A percentile compares a stretch with the other conserved stretches of the same genome.
Conservation (phyloP, 441 rosid species). For the Syzygium malaccense region DNA sequence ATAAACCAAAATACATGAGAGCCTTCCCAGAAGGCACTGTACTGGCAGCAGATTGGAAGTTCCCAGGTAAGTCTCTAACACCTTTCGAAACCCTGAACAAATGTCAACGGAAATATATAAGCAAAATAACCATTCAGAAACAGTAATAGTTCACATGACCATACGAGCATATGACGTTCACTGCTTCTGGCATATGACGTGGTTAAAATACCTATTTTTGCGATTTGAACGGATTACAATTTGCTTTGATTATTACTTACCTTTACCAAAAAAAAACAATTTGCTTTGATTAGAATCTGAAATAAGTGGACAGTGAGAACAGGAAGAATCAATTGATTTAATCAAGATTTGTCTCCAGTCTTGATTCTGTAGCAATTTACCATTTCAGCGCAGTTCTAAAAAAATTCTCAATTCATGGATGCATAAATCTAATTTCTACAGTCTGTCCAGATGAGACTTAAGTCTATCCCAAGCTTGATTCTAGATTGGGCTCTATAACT, state of each 20-base stretch:
- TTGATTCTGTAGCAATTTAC: neutral
- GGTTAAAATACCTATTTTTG: neutral
- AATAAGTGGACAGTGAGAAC: neutral
- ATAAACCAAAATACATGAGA: slow-evolving; percentile 57
- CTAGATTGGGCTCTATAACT: neutral
- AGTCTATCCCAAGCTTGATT: neutral
- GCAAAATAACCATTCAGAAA: neutral
- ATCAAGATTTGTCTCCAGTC: neutral
- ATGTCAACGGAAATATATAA: neutral
- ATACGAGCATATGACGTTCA: neutral
- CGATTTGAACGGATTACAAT: neutral
- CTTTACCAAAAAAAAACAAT: too few relatives aligned
- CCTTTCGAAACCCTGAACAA: slow-evolving; percentile 59
- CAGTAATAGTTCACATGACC: neutral
- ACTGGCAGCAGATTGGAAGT: slow-evolving; percentile 56
- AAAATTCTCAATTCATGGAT: neutral
- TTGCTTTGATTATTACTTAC: neutral
- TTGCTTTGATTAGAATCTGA: neutral
- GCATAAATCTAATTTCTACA: neutral
- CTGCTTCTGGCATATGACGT: neutral
- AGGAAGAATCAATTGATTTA: neutral
- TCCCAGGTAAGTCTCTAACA: slow-evolving; percentile 68
- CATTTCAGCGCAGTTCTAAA: neutral
- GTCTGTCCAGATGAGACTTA: neutral
- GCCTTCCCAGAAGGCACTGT: slow-evolving; percentile 68